These are phyloP conservation scores for Sphaceloma murrayae DNA, from an alignment of 2,329 filamentous ascomycete genomes.

Conservation along the genomic window DNA sequence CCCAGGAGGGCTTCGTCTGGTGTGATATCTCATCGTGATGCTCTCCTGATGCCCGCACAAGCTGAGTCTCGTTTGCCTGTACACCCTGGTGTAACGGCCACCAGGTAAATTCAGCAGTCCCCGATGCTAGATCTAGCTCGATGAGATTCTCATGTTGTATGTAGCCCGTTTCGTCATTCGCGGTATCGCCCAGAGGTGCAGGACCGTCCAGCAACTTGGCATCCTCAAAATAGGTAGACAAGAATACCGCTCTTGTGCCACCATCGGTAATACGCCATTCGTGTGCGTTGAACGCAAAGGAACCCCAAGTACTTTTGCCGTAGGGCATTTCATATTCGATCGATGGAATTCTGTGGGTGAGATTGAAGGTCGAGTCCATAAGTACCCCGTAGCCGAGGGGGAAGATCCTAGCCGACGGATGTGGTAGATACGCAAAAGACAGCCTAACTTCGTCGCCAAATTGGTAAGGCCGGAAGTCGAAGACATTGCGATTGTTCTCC, in stretches of 20 bases:
- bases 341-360: not conserved
- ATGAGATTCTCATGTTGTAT: constrained; percentile 1
- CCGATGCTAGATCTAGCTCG: not conserved
- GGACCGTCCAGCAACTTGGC: not conserved
- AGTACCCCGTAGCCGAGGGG: not conserved
- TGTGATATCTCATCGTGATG: too few relatives aligned
- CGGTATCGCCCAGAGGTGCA: not conserved
- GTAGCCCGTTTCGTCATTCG: too few relatives aligned
- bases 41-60: not conserved
- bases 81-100: constrained; percentile 1
- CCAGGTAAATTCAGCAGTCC: not conserved
- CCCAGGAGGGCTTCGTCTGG: too few relatives aligned
- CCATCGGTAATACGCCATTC: constrained; percentile 2
- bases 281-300: constrained; percentile 4
- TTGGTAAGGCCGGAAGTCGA: constrained; percentile 4
- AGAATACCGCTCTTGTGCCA: constrained; percentile 2
- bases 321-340: too few relatives aligned
- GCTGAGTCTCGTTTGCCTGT: not conserved
- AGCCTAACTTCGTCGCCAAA: not conserved
- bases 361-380: constrained; percentile 1
- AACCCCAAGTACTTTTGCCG: too few relatives aligned
- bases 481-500: constrained; percentile 6
- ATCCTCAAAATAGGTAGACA: not conserved
- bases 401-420: not conserved
- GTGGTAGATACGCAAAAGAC: not conserved